Evolutionary conservation across 371 early-diverging fungal genomes (phyloP), one percentile per base, ranked within the genome.

Genomic region (Haplosporangium sp.): DNA sequence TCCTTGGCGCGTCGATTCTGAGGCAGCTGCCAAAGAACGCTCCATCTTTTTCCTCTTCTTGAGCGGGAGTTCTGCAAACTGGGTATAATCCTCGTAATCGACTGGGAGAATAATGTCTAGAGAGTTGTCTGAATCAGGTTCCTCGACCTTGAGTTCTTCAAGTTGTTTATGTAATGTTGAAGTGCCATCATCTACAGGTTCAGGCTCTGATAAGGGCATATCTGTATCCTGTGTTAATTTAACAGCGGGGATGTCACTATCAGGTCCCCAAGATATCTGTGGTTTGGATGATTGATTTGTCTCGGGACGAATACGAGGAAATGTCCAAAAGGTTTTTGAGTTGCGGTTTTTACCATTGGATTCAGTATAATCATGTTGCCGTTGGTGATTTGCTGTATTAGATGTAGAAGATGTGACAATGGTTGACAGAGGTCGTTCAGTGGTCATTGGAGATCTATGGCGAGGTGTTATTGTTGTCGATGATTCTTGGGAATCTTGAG

Each of bases 21-120:
- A 63, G 6, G 64, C 61, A 7, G 63, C 56, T 4, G 76, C 71
- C 15, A 72, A 57, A 3, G 72, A 63, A 0, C 63, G 59, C 61
- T 76, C 72, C 69, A 77, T 56, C 52, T 77, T 77, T 65, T 77
- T 77, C 47, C 77, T 68, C 61, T 72, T 77, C 66, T 77, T 77
- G 38, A 72, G 69, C 3, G 77, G 77, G 7, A 72, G 65, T 34
- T 77, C 77, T 15, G 77, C 77, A 57, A 65, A 77, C 65, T 68
- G 77, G 52, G 77, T 77, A 58, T 77, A 77, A 52, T 77, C 77
- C 4, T 72, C 65, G 38, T 77, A 77, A 40, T 77, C 77, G 1
- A 19, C 65, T 5, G 77, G 77, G n/a, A 58, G 66, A 47, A 77
- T 77, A 45, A 77, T 71, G 53, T 77, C 77, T 52, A 77, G 59